Evolutionary conservation across 2,329 filamentous ascomycete genomes (phyloP).

Genomic region (Fusarium humuli): DNA sequence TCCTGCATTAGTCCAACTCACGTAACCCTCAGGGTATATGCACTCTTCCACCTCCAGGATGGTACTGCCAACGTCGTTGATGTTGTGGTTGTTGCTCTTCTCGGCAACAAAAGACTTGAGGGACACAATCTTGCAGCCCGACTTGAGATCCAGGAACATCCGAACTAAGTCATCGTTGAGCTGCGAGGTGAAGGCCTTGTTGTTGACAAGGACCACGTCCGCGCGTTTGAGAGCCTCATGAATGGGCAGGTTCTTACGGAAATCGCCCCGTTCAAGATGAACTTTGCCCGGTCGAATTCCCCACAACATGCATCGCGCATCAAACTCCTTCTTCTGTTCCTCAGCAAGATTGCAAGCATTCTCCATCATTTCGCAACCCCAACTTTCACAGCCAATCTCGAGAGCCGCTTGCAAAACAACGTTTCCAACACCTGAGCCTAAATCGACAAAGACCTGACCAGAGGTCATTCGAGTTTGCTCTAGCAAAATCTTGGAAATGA

Average conservation of each 20-base stretch:
- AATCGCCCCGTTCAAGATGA: slow-evolving; percentile 85
- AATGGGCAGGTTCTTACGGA: slow-evolving; percentile 78
- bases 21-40: slow-evolving; percentile 74
- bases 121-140: slow-evolving; percentile 89
- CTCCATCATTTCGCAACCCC: slow-evolving; percentile 96
- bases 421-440: slow-evolving; percentile 96
- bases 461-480: slow-evolving; percentile 81
- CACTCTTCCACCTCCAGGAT: slow-evolving; percentile 79
- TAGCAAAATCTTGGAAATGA: slow-evolving; percentile 84
- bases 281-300: slow-evolving; percentile 83
- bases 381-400: slow-evolving; percentile 92
- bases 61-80: slow-evolving; percentile 82
- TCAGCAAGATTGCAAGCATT: slow-evolving; percentile 87
- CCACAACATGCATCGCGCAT: slow-evolving; percentile 88
- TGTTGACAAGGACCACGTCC: slow-evolving; percentile 97
- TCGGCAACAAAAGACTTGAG: slow-evolving; percentile 91
- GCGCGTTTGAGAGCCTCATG: slow-evolving; percentile 80
- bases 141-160: slow-evolving; percentile 93
- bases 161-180: slow-evolving; percentile 87
- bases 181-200: slow-evolving; percentile 91
- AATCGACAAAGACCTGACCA: slow-evolving; percentile 88
- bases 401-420: slow-evolving; percentile 94
- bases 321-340: slow-evolving; percentile 84
- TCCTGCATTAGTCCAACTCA: slow-evolving; percentile 90
- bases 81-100: slow-evolving; percentile 79